Base-by-base conservation (phyloP, 208 protist genomes). In the Leishmania arabica region DNA sequence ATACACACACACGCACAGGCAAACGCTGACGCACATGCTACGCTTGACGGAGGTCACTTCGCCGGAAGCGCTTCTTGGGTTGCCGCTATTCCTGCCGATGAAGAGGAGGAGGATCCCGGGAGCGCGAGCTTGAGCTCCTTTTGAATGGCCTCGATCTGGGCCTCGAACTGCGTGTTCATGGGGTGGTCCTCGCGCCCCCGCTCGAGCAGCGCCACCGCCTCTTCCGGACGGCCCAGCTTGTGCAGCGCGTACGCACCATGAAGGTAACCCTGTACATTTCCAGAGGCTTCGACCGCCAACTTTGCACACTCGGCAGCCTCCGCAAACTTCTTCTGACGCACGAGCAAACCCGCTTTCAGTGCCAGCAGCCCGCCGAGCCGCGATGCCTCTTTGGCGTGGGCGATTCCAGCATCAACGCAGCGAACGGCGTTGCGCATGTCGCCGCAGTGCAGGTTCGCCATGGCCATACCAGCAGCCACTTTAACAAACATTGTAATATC, bases 401-500 rank as follows among this genome's bases (percentile, higher is more conserved):
- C 70, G 75, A 97, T 86, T 27, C 86, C 91, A 45, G 83, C 87
- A 70, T 97, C 93, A 3, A 93, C 90, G 78, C 92, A 97, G 56
- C 87, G 86, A 7, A 95, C 77, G 60, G 94, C 94, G 81, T 92
- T 92, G 69, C 78, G 84, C n/a, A 92, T 62, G 75, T 97, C 94
- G 6, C 90, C 86, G 84, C 88, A 93, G 80, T 95, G 91, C 74
- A 96, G 70, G 76, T 97, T 97, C 0, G 94, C 94, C 68, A 97
- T 82, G 62, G 92, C 88, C 92, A 97, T 95, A 3, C 85, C 94
- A 15, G 94, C 90, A 8, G 89, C 82, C 4, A 97, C 86, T 78
- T 91, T 93, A 24, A 96, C 87, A 78, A 96, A 96, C 77, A 95
- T 81, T 24, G 94, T 97, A 5, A 96, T 79, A 79, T 96, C 94